Evolutionary conservation across 2,329 filamentous ascomycete species (phyloP).

Genomic region (Neofusicoccum sp.): DNA sequence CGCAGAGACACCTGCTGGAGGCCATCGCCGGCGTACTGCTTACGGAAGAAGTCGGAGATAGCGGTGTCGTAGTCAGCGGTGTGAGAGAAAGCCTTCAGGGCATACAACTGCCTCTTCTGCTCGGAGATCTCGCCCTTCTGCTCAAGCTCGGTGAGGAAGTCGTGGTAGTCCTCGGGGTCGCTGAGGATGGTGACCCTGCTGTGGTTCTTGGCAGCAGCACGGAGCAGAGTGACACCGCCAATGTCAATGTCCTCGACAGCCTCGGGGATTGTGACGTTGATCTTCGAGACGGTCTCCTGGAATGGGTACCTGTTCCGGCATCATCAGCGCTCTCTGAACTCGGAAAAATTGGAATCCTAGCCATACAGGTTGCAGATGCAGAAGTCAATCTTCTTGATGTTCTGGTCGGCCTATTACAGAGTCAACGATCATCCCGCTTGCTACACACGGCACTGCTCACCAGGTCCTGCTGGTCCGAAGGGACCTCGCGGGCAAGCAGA

Average conservation of each 20-base stretch:
- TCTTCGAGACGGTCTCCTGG: slow-evolving; percentile 95
- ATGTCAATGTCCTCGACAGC: slow-evolving; percentile 99
- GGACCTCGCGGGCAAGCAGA: slow-evolving; percentile 91
- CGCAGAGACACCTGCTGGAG: slow-evolving; percentile 80
- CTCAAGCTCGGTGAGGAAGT: slow-evolving; percentile 88
- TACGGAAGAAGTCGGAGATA: slow-evolving; percentile 96
- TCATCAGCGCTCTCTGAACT: background rate
- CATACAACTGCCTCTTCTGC: slow-evolving; percentile 80
- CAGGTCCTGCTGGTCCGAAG: slow-evolving; percentile 94
- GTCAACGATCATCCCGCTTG: background rate
- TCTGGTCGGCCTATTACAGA: slow-evolving; percentile 44
- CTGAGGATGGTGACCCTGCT: slow-evolving; percentile 91
- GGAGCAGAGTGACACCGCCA: slow-evolving; percentile 88
- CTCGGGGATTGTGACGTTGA: slow-evolving; percentile 94
- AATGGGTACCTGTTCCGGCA: slow-evolving; percentile 69
- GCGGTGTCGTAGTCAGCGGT: slow-evolving; percentile 94
- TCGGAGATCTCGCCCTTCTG: slow-evolving; percentile 78
- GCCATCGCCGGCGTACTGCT: slow-evolving; percentile 87
- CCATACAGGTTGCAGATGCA: slow-evolving; percentile 75
- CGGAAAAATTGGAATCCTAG: background rate
- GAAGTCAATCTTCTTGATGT: slow-evolving; percentile 36
- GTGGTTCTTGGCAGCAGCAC: slow-evolving; percentile 98
- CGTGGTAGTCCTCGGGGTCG: slow-evolving; percentile 88
- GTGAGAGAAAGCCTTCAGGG: slow-evolving; percentile 97
- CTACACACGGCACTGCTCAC: slow-evolving; percentile 31